A percentile compares a stretch with the other conserved stretches of the same genome.
phyloP scores from a whole-genome alignment of 176 grass and related monocot species.

The Ensete ventricosum region DNA sequence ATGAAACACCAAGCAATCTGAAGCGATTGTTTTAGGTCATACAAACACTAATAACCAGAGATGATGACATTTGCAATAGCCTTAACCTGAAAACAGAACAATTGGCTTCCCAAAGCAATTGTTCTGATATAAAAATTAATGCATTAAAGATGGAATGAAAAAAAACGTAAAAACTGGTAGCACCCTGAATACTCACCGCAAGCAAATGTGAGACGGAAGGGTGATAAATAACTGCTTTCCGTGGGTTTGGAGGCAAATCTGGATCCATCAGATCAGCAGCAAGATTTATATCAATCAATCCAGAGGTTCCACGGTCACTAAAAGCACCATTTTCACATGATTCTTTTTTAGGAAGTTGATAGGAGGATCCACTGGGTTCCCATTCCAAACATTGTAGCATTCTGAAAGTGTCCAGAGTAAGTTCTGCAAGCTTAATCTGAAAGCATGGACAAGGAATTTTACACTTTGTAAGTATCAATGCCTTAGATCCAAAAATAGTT shows the following conservation, averaged over 20 bases:
- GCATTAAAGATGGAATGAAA: not conserved
- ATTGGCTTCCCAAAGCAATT: not conserved
- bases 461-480: not conserved
- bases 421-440: constrained; percentile 93
- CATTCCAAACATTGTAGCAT: constrained; percentile 95
- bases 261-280: constrained; percentile 82
- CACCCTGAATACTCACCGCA: constrained; percentile 41
- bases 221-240: constrained; percentile 82
- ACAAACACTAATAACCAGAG: too few species aligned
- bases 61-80: too few species aligned
- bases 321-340: constrained; percentile 77
- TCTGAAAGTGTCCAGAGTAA: constrained; percentile 87
- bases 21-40: too few species aligned
- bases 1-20: too few species aligned
- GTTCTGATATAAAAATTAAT: not conserved
- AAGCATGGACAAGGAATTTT: not conserved
- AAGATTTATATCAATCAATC: constrained; percentile 87
- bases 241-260: constrained; percentile 84
- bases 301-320: constrained; percentile 74
- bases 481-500: not conserved
- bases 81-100: not conserved
- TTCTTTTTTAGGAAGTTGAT: constrained; percentile 66
- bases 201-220: constrained; percentile 77
- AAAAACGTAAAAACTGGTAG: not conserved
- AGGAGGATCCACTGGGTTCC: constrained; percentile 76